Base-by-base conservation (phyloP, 2,329 filamentous ascomycete genomes). In the Orbilia javanica region DNA sequence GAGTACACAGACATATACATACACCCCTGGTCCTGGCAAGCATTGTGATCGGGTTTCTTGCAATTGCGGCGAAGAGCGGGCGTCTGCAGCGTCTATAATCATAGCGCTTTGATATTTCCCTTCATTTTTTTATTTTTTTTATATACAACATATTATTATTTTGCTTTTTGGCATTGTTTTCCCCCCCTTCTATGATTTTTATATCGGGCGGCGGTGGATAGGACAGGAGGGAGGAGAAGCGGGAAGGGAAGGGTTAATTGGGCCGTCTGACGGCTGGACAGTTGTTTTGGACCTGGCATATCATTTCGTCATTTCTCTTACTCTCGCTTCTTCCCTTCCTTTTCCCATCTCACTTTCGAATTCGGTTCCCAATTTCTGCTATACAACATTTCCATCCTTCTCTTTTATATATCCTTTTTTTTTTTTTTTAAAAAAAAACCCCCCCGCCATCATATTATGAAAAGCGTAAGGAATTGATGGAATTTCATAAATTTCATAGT, bases 291-390 rank as follows among this genome's bases (percentile, higher is more conserved):
- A 42, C 42, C 65, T 71, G 66, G 65, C 73, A 77, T 66, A 77
- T 71, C 44, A 77, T 77, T 77, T 77, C 73, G 73, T 77, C 73
- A 77, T 77, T 60, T 71, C 67, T 48, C 71, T n/a, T n/a, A n/a
- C n/a, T 55, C 71, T 60, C 42, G 53, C 65, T 50, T 75, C 52
- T 27, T 42, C 27, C 63, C 25, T 27, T 36, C 42, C 57, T 25
- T 55, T 57, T 25, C 20, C 46, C 18, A 70, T 67, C 39, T 39
- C 39, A 62, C 53, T 50, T 50, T 22, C 46, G 25, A 50, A 34
- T 10, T n/a, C n/a, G n/a, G n/a, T 50, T 52, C 66, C 20, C 52
- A 36, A 69, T 34, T 42, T 52, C 22, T 44, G 55, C 46, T 46
- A 48, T 42, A 46, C 60, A 46, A 34, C 39, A 64, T 64, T 64